Percentiles rank a stretch among this genome's conserved stretches.
These are phyloP conservation scores for Pezicula rhizophila DNA, from an alignment of 2,329 filamentous ascomycete species.

Conservation along the genomic window DNA sequence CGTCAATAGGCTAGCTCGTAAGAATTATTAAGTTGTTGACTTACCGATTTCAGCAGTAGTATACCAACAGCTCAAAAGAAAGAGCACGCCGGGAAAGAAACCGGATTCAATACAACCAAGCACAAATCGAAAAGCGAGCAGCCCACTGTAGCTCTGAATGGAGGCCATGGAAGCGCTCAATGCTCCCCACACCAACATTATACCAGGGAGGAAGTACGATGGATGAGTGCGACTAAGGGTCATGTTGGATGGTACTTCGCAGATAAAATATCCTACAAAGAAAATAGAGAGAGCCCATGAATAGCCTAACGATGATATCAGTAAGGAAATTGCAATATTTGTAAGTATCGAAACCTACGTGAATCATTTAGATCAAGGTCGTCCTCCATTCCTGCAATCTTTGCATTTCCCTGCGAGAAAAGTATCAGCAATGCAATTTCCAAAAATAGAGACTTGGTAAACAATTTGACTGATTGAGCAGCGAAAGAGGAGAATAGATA, in stretches of 20 bases:
- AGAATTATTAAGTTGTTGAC: not conserved
- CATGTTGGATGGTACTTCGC: conserved; percentile 44
- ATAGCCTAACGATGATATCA: conserved; percentile 5
- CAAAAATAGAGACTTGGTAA: not conserved
- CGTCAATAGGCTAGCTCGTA: not conserved
- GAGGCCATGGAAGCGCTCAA: conserved; percentile 45
- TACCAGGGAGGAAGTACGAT: conserved; percentile 36
- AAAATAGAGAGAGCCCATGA: conserved; percentile 25
- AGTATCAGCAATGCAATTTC: not conserved
- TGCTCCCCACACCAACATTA: conserved; percentile 41
- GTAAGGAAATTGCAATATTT: no score
- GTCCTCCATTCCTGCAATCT: conserved; percentile 45
- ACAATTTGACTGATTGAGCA: not conserved
- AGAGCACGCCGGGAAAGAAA: conserved; percentile 45
- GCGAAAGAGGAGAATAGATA: not conserved
- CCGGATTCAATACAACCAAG: conserved; percentile 45
- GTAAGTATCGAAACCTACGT: not conserved
- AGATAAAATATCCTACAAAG: conserved; percentile 45
- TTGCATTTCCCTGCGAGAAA: conserved; percentile 38
- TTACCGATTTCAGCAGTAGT: conserved; percentile 42
- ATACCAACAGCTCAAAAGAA: conserved; percentile 51
- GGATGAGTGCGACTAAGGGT: conserved; percentile 38
- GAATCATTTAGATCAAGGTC: conserved; percentile 33
- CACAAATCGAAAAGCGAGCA: conserved; percentile 42
- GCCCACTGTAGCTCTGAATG: conserved; percentile 37